Conservation (phyloP, 805 yeast genomes). For the Kodamaea hsintzibuensis region DNA sequence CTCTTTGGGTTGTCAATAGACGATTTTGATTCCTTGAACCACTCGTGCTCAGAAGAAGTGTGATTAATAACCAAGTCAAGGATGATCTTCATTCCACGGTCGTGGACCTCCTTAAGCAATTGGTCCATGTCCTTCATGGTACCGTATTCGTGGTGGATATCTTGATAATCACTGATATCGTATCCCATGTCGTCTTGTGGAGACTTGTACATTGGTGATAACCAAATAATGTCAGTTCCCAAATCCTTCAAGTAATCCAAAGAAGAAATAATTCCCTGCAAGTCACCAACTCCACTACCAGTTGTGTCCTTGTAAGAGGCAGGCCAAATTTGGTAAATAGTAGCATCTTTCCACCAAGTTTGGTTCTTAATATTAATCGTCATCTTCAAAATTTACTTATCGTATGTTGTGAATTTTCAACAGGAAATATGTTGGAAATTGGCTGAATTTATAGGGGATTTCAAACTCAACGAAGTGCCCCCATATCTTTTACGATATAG, state of each 20-base stretch:
- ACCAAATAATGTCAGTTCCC: conserved; percentile 56
- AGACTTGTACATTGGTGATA: conserved; percentile 57
- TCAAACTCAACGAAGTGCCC: neutral
- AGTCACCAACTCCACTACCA: conserved; percentile 60
- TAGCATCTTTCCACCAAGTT: conserved; percentile 58
- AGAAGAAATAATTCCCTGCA: conserved; percentile 53
- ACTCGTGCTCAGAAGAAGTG: conserved; percentile 53
- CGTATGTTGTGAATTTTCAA: neutral
- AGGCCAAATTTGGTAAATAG: conserved; percentile 61
- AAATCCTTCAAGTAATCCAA: conserved; percentile 52
- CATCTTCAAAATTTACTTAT: neutral
- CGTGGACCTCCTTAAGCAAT: conserved; percentile 48
- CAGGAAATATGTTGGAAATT: neutral
- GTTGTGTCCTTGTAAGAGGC: conserved; percentile 60
- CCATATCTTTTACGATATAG: neutral
- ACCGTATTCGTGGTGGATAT: conserved; percentile 54
- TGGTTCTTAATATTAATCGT: conserved; percentile 10
- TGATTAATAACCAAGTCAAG: conserved; percentile 61
- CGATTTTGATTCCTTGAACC: conserved; percentile 58
- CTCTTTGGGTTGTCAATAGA: conserved; percentile 54
- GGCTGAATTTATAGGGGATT: neutral
- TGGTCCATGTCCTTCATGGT: conserved; percentile 52
- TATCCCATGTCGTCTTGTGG: conserved; percentile 67
- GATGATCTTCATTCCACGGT: conserved; percentile 50
- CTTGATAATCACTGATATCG: conserved; percentile 55